A percentile compares a stretch with the other conserved stretches of the same genome.
phyloP scores from a whole-genome alignment of 352 stramenopile genomes.

The Pythium chondricola region DNA sequence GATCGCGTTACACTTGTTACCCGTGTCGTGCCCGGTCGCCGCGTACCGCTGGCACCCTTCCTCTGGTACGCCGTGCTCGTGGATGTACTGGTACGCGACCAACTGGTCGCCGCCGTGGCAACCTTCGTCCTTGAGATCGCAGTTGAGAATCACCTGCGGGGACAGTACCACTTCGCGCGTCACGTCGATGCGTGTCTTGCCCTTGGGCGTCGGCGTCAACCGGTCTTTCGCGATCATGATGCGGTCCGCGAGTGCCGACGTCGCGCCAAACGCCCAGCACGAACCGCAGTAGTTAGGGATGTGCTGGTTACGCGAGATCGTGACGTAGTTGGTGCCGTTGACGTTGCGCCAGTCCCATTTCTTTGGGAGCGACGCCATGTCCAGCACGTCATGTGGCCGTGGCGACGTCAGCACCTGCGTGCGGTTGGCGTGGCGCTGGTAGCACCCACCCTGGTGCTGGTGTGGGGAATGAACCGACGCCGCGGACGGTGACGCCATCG shows the following conservation, averaged over 20 bases:
- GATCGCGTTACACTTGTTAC: constrained; percentile 75
- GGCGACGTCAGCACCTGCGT: constrained; percentile 55
- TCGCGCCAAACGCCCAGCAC: constrained; percentile 85
- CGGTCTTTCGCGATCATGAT: constrained; percentile 79
- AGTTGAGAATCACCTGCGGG: constrained; percentile 87
- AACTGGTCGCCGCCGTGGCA: constrained; percentile 93
- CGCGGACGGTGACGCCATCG: constrained; percentile 1
- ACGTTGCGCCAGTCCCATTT: constrained; percentile 92
- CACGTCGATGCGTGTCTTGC: constrained; percentile 54
- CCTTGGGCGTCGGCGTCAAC: constrained; percentile 18
- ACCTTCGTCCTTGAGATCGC: constrained; percentile 74
- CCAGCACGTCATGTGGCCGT: constrained; percentile 62
- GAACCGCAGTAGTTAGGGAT: constrained; percentile 86
- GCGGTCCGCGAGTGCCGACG: constrained; percentile 81
- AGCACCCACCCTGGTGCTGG: constrained; percentile 34
- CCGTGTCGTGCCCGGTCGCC: constrained; percentile 88
- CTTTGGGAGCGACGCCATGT: constrained; percentile 75
- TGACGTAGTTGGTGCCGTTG: constrained; percentile 80
- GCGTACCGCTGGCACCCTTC: constrained; percentile 94
- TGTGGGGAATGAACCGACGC: not conserved
- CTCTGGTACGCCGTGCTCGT: constrained; percentile 89
- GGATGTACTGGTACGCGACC: constrained; percentile 89
- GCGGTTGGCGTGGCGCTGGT: constrained; percentile 65
- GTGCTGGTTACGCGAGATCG: constrained; percentile 82
- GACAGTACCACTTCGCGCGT: constrained; percentile 75